These are phyloP conservation scores for Globisporangium rhizosaccharum DNA, from an alignment of 352 stramenopile genomes.

Conservation along the genomic window DNA sequence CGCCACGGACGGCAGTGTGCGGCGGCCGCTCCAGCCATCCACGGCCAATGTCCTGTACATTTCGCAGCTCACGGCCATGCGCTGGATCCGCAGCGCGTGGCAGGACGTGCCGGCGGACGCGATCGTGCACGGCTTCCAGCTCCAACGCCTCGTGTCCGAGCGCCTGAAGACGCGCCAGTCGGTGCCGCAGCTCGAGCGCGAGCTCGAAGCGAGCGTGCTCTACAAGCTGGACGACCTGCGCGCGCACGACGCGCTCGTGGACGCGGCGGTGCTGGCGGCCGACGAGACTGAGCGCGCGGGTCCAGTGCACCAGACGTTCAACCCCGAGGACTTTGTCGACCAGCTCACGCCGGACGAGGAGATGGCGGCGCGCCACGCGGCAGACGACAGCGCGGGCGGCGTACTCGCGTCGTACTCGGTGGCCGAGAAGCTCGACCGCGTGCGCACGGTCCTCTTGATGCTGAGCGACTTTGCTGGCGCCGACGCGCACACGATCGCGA, in stretches of 20 bases:
- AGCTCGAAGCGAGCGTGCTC: neutral
- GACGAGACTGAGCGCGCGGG: neutral
- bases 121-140: slow-evolving; percentile 1
- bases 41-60: slow-evolving; percentile 10
- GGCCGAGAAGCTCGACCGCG: slow-evolving; percentile 3
- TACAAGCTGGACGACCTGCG: neutral
- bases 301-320: slow-evolving; percentile 1
- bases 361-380: neutral
- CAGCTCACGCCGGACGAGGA: neutral
- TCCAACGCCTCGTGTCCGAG: neutral
- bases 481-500: neutral
- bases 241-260: neutral
- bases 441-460: neutral
- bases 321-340: slow-evolving; percentile 4
- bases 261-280: neutral
- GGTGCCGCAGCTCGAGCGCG: neutral
- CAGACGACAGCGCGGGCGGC: neutral
- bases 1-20: too few species aligned
- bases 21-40: neutral
- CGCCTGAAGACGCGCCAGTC: slow-evolving; percentile 1
- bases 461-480: slow-evolving; percentile 1
- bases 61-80: slow-evolving; percentile 13
- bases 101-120: slow-evolving; percentile 1
- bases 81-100: neutral
- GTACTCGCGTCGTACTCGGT: neutral